phyloP scores from a whole-genome alignment of 441 rosid species.

The Eugenia klotzschiana region DNA sequence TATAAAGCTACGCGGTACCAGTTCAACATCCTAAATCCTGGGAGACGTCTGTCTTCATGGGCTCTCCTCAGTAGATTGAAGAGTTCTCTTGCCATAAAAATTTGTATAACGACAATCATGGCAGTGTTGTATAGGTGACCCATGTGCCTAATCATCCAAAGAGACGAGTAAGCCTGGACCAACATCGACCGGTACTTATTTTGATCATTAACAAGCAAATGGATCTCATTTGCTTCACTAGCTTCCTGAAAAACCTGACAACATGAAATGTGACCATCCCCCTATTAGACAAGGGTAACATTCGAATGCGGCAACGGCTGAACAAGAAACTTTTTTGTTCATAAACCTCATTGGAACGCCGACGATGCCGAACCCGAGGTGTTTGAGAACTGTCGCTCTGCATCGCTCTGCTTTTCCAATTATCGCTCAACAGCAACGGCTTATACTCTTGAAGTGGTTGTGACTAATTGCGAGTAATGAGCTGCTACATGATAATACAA shows the following conservation, averaged over 20 bases:
- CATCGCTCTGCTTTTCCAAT: neutral
- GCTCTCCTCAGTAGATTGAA: constrained; percentile 4
- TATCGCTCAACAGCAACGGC: neutral
- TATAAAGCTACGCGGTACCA: neutral
- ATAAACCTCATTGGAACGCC: constrained; percentile 30
- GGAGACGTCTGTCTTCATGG: neutral
- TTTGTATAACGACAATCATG: neutral
- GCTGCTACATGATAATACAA: neutral
- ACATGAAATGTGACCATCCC: neutral
- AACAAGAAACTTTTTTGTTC: neutral
- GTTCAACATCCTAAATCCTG: constrained; percentile 3
- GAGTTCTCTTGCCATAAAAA: constrained; percentile 1
- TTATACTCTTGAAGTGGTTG: neutral
- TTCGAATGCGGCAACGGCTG: neutral
- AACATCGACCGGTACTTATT: neutral
- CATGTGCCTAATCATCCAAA: constrained; percentile 1
- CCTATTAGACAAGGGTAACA: neutral
- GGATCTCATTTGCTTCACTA: neutral
- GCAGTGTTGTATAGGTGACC: constrained; percentile 2
- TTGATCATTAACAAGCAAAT: neutral
- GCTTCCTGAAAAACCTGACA: neutral
- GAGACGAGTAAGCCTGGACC: neutral
- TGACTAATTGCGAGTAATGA: neutral
- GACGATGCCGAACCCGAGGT: constrained; percentile 18
- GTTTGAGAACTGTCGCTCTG: neutral